phyloP scores from a whole-genome alignment of 768 basidiomycete genomes.

The Amanita muscaria region DNA sequence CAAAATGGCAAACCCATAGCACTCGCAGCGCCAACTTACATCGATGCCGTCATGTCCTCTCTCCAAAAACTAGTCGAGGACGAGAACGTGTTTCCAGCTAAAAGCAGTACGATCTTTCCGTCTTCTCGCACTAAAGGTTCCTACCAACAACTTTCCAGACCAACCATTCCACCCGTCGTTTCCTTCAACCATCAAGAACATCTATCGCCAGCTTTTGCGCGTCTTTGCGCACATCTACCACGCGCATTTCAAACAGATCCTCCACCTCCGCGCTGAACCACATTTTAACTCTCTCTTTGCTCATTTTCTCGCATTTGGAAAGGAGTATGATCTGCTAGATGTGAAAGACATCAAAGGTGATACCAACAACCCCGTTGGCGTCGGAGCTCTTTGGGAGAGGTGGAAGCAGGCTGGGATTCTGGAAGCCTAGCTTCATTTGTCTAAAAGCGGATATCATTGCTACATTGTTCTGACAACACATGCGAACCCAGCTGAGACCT shows the following conservation, averaged over 20 bases:
- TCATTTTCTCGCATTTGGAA: constrained; percentile 93
- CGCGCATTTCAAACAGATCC: constrained; percentile 83
- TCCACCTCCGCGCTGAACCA: constrained; percentile 88
- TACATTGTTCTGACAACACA: too few relatives aligned
- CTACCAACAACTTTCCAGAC: constrained; percentile 35
- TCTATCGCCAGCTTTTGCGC: constrained; percentile 93
- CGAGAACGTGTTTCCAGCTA: constrained; percentile 90
- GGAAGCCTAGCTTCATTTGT: constrained; percentile 34
- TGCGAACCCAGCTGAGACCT: too few relatives aligned
- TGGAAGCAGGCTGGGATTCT: constrained; percentile 82
- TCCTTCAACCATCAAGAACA: constrained; percentile 83
- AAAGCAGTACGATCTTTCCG: constrained; percentile 56
- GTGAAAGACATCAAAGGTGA: constrained; percentile 79
- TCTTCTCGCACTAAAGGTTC: not conserved
- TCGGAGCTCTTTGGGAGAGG: constrained; percentile 77
- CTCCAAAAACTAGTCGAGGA: constrained; percentile 92
- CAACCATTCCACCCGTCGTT: constrained; percentile 83
- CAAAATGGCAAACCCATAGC: constrained; percentile 82
- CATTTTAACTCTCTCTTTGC: constrained; percentile 98
- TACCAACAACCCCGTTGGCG: constrained; percentile 51
- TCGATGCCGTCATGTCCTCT: constrained; percentile 97
- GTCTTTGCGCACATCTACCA: constrained; percentile 98
- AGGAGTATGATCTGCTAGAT: constrained; percentile 87
- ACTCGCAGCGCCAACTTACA: constrained; percentile 90
- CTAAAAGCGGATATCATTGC: too few relatives aligned